Base-by-base conservation (phyloP, 441 rosid genomes). In the Croton laevigatus region DNA sequence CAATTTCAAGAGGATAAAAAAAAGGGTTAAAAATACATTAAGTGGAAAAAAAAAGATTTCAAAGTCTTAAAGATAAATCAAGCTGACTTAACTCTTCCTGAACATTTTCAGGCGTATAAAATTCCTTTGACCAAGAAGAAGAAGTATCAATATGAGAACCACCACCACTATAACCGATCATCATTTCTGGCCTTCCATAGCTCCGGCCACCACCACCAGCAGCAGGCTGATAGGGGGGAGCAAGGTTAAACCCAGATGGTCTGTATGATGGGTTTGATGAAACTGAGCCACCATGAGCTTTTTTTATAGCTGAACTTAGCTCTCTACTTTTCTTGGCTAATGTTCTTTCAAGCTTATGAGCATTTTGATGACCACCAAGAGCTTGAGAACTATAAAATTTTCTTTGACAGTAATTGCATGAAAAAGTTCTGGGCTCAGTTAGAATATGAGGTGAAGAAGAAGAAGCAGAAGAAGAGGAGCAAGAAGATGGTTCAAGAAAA, bases 381-480 rank as follows among this genome's bases (percentile, higher is more conserved):
- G 98, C 97, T 76, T 94, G 98, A 53, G 98, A 94, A 74, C 98
- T 94, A n/a, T 90, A 88, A 70, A 93, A 93, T 82, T 88, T 93
- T 62, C 95, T 83, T 73, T 85, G 89, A 75, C 98, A 93, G 71
- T 86, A 94, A 82, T 90, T 91, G 82, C 98, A 94, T 0, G 97
- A 85, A 80, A 91, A 94, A 42, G 86, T 68, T 63, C 97, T 75
- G 17, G 86, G 79, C 61, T 85, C 88, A 0, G 78, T 78, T 2
- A 85, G 86, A 62, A 83, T 78, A 37, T 66, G 72, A 52, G 85
- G 84, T 0, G 92, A 84, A 4, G 89, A 83, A 0, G 91, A 84
- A 4, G 89, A 83, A 3, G 92, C 83, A 2, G 89, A 84, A 40
- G 91, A 83, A 45, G 88, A 79, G n/a, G n/a, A n/a, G n/a, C n/a